Percentiles rank a stretch among this genome's conserved stretches.
Conservation (phyloP, 306 rosid species). For the Acacia crassicarpa region DNA sequence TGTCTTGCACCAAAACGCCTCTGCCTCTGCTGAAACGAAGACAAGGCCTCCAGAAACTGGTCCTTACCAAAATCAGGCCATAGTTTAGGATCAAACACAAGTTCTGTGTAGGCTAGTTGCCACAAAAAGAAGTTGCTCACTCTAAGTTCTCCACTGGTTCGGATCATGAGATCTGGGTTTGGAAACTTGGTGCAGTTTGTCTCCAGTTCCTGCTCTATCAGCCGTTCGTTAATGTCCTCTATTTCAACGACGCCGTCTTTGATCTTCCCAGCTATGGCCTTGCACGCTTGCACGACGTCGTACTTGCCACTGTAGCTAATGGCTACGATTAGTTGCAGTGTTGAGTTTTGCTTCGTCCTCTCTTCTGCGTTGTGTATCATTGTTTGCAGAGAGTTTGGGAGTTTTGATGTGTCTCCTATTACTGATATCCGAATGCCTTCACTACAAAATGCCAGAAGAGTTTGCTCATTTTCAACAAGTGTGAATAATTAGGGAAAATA, state of each 20-base stretch:
- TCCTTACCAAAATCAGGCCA: constrained; percentile 84
- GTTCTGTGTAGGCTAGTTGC: constrained; percentile 84
- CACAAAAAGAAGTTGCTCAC: constrained; percentile 83
- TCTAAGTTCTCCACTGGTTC: constrained; percentile 83
- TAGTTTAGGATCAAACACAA: constrained; percentile 48
- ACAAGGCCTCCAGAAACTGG: constrained; percentile 63
- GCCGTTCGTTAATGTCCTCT: constrained; percentile 57
- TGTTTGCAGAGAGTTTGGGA: constrained; percentile 42
- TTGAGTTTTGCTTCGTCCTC: constrained; percentile 42
- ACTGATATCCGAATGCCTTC: constrained; percentile 59
- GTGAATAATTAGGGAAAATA: too few species aligned
- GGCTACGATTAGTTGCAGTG: constrained; percentile 66
- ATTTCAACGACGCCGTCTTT: constrained; percentile 46
- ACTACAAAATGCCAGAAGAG: constrained; percentile 26
- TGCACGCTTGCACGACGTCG: constrained; percentile 86
- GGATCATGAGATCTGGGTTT: constrained; percentile 69
- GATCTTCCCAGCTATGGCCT: constrained; percentile 52
- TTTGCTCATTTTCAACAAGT: background rate
- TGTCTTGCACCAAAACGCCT: constrained; percentile 66
- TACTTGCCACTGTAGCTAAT: constrained; percentile 75
- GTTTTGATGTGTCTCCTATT: constrained; percentile 70
- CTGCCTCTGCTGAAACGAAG: constrained; percentile 64
- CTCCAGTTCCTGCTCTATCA: constrained; percentile 67
- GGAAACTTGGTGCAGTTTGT: constrained; percentile 76
- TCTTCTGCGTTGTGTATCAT: constrained; percentile 48